Evolutionary conservation across 352 stramenopile species (phyloP).

Genomic region (Saprolegnia diclina): DNA sequence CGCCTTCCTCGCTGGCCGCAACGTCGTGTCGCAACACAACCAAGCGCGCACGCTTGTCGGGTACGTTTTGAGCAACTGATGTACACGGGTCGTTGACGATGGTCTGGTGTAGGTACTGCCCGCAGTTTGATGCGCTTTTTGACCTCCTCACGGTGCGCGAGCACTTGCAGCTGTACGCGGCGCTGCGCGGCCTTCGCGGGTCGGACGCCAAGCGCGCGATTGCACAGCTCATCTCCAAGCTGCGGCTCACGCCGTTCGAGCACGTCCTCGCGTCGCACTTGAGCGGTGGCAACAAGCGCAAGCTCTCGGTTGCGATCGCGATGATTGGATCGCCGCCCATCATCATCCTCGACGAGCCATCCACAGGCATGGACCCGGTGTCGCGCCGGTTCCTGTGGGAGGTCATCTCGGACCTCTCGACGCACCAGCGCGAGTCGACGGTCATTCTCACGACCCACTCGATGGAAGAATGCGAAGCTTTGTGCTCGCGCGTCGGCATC

Average conservation of each 20-base stretch:
- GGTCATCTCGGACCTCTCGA: constrained; percentile 58
- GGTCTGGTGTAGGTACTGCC: no score
- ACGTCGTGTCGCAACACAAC: constrained; percentile 67
- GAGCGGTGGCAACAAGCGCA: constrained; percentile 96
- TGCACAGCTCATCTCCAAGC: constrained; percentile 39
- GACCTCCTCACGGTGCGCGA: constrained; percentile 92
- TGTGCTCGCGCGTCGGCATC: constrained; percentile 93
- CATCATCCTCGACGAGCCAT: constrained; percentile 94
- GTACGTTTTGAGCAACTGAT: no score
- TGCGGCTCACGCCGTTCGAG: constrained; percentile 54
- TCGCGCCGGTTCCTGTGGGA: constrained; percentile 59
- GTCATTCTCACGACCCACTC: constrained; percentile 92
- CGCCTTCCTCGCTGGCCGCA: constrained; percentile 67
- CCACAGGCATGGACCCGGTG: constrained; percentile 81
- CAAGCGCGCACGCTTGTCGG: constrained; percentile 79
- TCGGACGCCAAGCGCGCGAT: constrained; percentile 37
- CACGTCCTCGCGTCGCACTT: constrained; percentile 60
- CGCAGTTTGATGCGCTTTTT: constrained; percentile 96
- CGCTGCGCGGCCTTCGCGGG: constrained; percentile 82
- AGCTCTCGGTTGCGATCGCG: constrained; percentile 95
- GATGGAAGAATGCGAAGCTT: constrained; percentile 94
- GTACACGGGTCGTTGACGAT: no score
- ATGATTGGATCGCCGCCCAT: constrained; percentile 94
- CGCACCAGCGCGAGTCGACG: constrained; percentile 48
- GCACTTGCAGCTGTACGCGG: constrained; percentile 92